A percentile compares a stretch with the other conserved stretches of the same genome.
Conservation (phyloP, 2,329 filamentous ascomycete genomes). For the Periconia sp. region DNA sequence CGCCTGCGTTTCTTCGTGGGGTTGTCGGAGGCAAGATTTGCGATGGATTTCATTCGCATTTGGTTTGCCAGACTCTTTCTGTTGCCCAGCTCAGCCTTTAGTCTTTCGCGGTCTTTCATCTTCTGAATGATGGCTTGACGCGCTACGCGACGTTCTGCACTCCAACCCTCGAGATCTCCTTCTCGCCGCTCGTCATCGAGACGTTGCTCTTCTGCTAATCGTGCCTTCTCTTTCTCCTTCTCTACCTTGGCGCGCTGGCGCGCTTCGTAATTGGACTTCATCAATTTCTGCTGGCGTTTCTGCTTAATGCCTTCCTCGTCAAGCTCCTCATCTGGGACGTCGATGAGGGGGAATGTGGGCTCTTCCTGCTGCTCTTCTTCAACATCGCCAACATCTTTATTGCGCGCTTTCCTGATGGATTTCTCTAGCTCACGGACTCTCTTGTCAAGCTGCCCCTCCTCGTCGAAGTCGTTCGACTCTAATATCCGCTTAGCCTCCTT, state of each 20-base stretch:
- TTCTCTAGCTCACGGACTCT: slow-evolving; percentile 89
- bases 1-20: slow-evolving; percentile 82
- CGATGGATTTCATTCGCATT: slow-evolving; percentile 97
- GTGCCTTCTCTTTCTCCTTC: slow-evolving; percentile 89
- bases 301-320: slow-evolving; percentile 91
- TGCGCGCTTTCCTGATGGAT: slow-evolving; percentile 85
- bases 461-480: slow-evolving; percentile 89
- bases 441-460: slow-evolving; percentile 84
- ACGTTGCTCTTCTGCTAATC: slow-evolving; percentile 81
- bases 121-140: slow-evolving; percentile 74
- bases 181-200: slow-evolving; percentile 83
- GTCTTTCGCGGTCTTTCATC: slow-evolving; percentile 90
- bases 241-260: slow-evolving; percentile 92
- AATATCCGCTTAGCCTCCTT: slow-evolving; percentile 87
- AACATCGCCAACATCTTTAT: slow-evolving; percentile 87
- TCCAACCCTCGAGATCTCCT: slow-evolving; percentile 84
- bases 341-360: slow-evolving; percentile 86
- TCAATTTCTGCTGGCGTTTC: slow-evolving; percentile 87
- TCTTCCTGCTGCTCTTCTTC: slow-evolving; percentile 78
- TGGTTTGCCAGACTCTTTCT: slow-evolving; percentile 95
- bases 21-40: slow-evolving; percentile 90
- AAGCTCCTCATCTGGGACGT: slow-evolving; percentile 87
- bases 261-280: slow-evolving; percentile 95
- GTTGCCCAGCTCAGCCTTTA: slow-evolving; percentile 94
- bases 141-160: slow-evolving; percentile 78